Evolutionary conservation across 192 early-diverging fungal species (phyloP).

Genomic region (Chytriomyces hyalinus): DNA sequence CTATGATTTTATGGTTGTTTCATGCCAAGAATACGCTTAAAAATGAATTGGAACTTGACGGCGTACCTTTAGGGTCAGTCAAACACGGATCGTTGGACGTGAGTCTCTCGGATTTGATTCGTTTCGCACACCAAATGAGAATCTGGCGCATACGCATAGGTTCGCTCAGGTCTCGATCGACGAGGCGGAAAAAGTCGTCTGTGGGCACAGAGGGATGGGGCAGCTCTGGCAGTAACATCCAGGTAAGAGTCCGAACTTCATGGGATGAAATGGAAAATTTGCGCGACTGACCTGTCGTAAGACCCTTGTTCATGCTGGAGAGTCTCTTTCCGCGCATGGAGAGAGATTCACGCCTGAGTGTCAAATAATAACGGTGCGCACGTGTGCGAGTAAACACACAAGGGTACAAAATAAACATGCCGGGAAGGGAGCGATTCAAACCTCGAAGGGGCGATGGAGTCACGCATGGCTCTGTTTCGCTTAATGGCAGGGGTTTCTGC

Average conservation of each 20-base stretch:
- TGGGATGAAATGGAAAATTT: background rate
- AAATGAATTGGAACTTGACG: background rate
- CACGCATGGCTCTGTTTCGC: constrained; percentile 37
- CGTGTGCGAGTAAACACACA: background rate
- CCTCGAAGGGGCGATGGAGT: background rate
- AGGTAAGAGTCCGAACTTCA: background rate
- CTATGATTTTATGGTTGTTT: constrained; percentile 18
- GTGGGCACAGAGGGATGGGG: constrained; percentile 65
- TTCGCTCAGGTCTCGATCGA: constrained; percentile 69
- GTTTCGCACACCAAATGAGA: constrained; percentile 69
- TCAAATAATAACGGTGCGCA: background rate
- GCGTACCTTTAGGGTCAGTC: background rate
- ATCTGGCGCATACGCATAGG: constrained; percentile 72
- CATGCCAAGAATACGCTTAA: background rate
- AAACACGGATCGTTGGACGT: background rate
- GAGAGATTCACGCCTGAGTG: constrained; percentile 1
- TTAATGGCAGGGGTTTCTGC: constrained; percentile 48
- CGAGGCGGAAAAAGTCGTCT: constrained; percentile 68
- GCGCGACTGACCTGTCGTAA: constrained; percentile 3
- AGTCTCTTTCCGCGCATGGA: constrained; percentile 36
- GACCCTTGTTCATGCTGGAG: constrained; percentile 9
- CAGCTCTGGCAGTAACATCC: constrained; percentile 39
- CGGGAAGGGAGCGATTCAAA: background rate
- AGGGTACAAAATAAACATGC: background rate
- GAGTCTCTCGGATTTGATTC: constrained; percentile 29